Base-by-base conservation (phyloP, 352 stramenopile genomes). In the Pythium oligandrum region DNA sequence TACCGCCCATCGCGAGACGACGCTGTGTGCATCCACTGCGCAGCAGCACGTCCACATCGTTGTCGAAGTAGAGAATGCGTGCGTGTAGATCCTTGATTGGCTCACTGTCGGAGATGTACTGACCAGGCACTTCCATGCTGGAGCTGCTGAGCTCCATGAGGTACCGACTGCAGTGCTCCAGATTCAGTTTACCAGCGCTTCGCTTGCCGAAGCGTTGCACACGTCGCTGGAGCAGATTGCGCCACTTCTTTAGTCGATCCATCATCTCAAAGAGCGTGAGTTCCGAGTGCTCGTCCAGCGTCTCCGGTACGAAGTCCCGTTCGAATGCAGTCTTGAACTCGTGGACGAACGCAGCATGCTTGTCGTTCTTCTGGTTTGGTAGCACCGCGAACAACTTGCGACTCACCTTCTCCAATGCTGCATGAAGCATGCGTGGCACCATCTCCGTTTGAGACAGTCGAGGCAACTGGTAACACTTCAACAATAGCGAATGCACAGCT, bases 401-500 rank as follows among this genome's bases (percentile, higher is more conserved):
- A 39, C 87, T 94, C 44, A 98, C 93, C n/a, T 92, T 73, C n/a
- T 81, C 77, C 11, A 98, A 70, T 9, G 93, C 96, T 32, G 93
- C 93, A 34, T 79, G 83, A 44, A 97, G 65, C 70, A 94, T 96
- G 46, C 90, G 91, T 7, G 89, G 78, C 45, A 97, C 84, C 10
- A 70, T 60, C 56, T 95, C 86, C 0, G 70, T 83, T 40, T 87
- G 81, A 1, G 82, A 89, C 7, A 93, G 73, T 44, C 78, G 84
- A 9, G 86, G 82, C 5, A 95, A 66, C 57, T 95, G 86, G 58
- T 96, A 94, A 51, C 83, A 98, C 75, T 90, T 98, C 53, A 98
- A 75, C n/a, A 98, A 66, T 43, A 99, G 73, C 48, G 93, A 93
- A 52, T 97, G 86, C 31, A 99, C 93, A 2, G 96, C 96, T 4